Evolutionary conservation across 768 basidiomycete species (phyloP).

Genomic region (Crucibulum laeve): DNA sequence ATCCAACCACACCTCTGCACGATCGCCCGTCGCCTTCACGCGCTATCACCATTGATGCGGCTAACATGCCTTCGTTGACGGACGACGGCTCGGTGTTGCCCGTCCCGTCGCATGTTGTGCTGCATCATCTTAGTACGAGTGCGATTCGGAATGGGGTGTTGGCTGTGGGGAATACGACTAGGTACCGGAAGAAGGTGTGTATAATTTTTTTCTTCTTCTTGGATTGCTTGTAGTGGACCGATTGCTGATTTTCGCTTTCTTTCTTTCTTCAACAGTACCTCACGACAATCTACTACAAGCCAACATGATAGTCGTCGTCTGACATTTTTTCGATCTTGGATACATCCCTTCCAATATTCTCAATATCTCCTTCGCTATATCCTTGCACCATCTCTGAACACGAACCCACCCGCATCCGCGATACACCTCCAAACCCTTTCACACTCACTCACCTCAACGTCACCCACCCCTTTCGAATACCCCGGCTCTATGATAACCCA

Average conservation of each 20-base stretch:
- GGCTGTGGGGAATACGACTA: conserved; percentile 87
- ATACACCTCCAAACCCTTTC: no score
- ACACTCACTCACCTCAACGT: no score
- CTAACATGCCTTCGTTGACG: conserved; percentile 43
- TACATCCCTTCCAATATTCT: no score
- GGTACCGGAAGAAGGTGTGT: conserved; percentile 87
- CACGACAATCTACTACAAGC: conserved; percentile 62
- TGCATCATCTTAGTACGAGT: conserved; percentile 93
- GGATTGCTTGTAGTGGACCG: background rate
- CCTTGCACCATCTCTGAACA: no score
- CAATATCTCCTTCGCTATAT: no score
- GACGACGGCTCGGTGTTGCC: conserved; percentile 92
- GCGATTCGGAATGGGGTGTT: conserved; percentile 92
- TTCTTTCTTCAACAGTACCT: conserved; percentile 65
- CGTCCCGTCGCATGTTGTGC: conserved; percentile 89
- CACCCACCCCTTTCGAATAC: no score
- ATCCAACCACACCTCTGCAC: background rate
- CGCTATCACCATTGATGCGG: conserved; percentile 28
- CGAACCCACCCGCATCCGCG: no score
- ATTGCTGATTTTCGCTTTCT: conserved; percentile 6
- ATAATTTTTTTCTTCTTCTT: background rate
- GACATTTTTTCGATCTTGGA: no score
- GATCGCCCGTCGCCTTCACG: conserved; percentile 18
- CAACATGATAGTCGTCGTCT: no score
- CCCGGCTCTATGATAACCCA: no score